These are phyloP conservation scores for Hypsizygus ulmarius DNA, from an alignment of 1,284 basidiomycete species.

Conservation along the genomic window DNA sequence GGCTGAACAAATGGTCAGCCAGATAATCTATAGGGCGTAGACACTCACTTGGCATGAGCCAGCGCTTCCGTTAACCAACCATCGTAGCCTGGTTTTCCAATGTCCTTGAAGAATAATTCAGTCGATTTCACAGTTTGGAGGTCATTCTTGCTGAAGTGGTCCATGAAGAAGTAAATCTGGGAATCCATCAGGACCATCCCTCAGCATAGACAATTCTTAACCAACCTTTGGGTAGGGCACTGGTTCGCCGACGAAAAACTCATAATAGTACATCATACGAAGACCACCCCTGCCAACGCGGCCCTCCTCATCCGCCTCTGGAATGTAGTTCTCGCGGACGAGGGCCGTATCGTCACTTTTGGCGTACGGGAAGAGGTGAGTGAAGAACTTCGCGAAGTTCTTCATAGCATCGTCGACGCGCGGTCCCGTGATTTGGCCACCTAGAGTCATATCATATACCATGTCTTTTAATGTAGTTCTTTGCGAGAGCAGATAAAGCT, in stretches of 20 bases:
- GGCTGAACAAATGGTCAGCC: constrained; percentile 1
- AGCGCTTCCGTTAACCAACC: constrained; percentile 16
- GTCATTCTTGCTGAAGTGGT: constrained; percentile 19
- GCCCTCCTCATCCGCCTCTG: constrained; percentile 7
- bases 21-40: not conserved
- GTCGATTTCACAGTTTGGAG: constrained; percentile 15
- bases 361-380: constrained; percentile 16
- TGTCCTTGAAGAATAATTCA: constrained; percentile 16
- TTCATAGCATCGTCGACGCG: constrained; percentile 13
- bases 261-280: constrained; percentile 18
- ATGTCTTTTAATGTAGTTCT: constrained; percentile 17
- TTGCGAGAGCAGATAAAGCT: constrained; percentile 18
- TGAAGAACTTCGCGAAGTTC: constrained; percentile 17
- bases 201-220: no score
- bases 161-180: constrained; percentile 21
- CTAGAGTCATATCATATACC: constrained; percentile 18
- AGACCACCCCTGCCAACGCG: constrained; percentile 11
- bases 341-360: constrained; percentile 12
- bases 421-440: constrained; percentile 16
- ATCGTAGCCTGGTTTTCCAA: constrained; percentile 15
- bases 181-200: no score
- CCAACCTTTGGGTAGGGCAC: constrained; percentile 23
- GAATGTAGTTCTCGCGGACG: constrained; percentile 9
- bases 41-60: constrained; percentile 11
- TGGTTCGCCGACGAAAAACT: constrained; percentile 13